Conservation (phyloP, 257 asterid genomes). For the Plantago major region DNA sequence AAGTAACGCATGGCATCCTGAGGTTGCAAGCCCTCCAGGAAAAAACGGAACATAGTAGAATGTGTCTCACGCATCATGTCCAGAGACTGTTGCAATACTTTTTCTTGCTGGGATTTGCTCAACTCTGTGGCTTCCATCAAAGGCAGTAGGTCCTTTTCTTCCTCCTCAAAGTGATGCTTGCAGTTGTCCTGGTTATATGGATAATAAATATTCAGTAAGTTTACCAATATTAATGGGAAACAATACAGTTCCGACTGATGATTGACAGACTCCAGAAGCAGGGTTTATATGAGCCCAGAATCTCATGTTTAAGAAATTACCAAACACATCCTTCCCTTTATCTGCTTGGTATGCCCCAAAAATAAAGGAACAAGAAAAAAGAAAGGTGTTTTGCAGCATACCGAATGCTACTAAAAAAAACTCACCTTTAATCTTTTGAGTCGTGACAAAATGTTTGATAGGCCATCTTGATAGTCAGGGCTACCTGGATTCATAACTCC, state of each 20-base stretch:
- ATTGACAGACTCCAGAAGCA: no score
- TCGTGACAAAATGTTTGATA: constrained; percentile 52
- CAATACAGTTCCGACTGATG: no score
- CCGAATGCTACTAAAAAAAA: not conserved
- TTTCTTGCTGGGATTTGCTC: constrained; percentile 61
- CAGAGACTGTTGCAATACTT: constrained; percentile 63
- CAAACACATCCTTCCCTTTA: no score
- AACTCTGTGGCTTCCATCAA: constrained; percentile 87
- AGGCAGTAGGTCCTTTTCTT: constrained; percentile 81
- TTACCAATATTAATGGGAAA: not conserved
- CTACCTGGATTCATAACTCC: constrained; percentile 79
- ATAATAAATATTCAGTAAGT: not conserved
- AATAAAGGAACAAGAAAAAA: no score
- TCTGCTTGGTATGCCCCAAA: no score
- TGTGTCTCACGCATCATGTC: constrained; percentile 90
- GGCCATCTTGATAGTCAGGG: constrained; percentile 79
- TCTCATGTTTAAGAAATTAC: no score
- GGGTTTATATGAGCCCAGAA: no score
- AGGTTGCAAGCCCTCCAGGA: constrained; percentile 85
- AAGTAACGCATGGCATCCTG: constrained; percentile 92
- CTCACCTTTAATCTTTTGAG: constrained; percentile 67
- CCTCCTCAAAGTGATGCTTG: constrained; percentile 75
- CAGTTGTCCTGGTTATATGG: constrained; percentile 53
- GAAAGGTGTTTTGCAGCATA: no score
- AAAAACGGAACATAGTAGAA: constrained; percentile 62